Conservation (phyloP, 495 filamentous ascomycete species). For the Hypoxylon lienhwacheense region DNA sequence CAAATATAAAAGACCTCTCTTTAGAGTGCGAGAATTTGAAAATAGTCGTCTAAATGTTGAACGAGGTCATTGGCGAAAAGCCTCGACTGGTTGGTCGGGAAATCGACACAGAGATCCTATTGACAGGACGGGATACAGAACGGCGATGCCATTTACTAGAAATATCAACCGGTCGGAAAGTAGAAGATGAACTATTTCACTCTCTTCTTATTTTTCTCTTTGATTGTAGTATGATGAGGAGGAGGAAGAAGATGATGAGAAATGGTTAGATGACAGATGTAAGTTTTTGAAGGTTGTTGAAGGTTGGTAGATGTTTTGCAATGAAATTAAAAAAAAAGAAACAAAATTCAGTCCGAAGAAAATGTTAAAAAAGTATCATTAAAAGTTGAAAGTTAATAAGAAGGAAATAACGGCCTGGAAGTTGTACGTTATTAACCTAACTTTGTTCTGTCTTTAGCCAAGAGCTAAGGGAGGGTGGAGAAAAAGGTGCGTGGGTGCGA, state of each 20-base stretch:
- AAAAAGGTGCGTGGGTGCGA: conserved; percentile 31
- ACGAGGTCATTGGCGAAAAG: conserved; percentile 29
- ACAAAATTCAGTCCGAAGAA: background rate
- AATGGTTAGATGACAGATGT: no score
- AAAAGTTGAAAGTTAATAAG: conserved; percentile 25
- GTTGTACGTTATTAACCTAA: conserved; percentile 19
- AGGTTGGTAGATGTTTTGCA: no score
- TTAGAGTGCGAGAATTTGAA: background rate
- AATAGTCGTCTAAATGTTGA: conserved; percentile 23
- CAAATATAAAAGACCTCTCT: conserved; percentile 1
- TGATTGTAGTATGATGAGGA: background rate
- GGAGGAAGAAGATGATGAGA: conserved; percentile 12
- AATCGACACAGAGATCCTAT: conserved; percentile 20
- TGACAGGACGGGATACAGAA: conserved; percentile 13
- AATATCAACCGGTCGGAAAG: conserved; percentile 5
- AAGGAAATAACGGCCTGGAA: conserved; percentile 21
- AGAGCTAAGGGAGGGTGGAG: conserved; percentile 27
- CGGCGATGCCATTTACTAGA: conserved; percentile 30
- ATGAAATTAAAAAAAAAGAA: no score
- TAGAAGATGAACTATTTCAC: background rate
- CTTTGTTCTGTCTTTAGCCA: conserved; percentile 24
- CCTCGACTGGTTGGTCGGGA: conserved; percentile 25
- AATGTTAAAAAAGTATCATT: conserved; percentile 8
- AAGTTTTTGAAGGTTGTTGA: no score
- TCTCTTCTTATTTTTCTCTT: background rate